Percentiles rank a stretch among this genome's conserved stretches.
phyloP scores from a whole-genome alignment of 306 rosid species.

The Trifolium pratense region DNA sequence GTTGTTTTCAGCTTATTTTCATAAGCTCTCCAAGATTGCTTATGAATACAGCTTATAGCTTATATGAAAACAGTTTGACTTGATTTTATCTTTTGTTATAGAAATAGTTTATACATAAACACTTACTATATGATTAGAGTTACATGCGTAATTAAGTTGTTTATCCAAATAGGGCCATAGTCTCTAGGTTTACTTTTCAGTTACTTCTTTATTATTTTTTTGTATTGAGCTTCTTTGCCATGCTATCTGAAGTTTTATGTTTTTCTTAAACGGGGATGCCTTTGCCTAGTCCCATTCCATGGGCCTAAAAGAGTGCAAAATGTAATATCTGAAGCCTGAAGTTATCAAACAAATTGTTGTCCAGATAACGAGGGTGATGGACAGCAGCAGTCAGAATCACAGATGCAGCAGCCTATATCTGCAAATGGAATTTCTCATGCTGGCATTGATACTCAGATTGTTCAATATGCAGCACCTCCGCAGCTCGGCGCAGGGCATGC shows the following conservation, averaged over 20 bases:
- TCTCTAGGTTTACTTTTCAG: slow-evolving; percentile 20
- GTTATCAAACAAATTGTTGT: slow-evolving; percentile 45
- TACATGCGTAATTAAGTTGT: neutral
- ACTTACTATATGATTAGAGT: neutral
- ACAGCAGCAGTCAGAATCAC: slow-evolving; percentile 66
- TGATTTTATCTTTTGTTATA: no score
- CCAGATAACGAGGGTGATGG: slow-evolving; percentile 76
- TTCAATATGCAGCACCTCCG: slow-evolving; percentile 68
- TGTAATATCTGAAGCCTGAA: slow-evolving; percentile 36
- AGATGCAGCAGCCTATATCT: slow-evolving; percentile 61
- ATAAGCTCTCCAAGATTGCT: neutral
- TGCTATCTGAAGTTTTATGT: slow-evolving; percentile 26
- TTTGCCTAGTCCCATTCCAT: slow-evolving; percentile 12
- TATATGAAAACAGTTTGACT: neutral
- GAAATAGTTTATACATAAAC: no score
- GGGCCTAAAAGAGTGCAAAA: slow-evolving; percentile 7
- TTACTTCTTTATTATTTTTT: neutral
- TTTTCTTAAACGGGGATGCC: neutral
- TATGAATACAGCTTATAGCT: neutral
- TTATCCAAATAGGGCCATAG: neutral
- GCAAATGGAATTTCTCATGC: slow-evolving; percentile 64
- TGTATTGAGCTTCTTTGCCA: slow-evolving; percentile 23
- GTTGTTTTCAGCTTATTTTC: neutral
- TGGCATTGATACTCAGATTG: slow-evolving; percentile 52
- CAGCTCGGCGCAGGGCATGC: slow-evolving; percentile 80